Conservation (phyloP, 1,139 yeast genomes). For the Kodamaea suecica region DNA sequence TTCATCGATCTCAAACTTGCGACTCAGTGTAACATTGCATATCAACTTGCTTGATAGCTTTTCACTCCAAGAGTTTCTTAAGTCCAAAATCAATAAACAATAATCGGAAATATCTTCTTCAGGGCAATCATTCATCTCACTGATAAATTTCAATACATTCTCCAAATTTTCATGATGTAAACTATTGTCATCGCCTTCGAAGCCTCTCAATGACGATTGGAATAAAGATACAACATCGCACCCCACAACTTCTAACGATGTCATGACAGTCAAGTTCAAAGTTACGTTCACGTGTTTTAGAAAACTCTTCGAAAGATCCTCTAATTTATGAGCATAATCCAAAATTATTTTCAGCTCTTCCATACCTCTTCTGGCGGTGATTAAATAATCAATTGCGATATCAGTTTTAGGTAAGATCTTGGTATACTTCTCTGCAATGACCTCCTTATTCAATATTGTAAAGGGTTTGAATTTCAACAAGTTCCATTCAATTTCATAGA, state of each 20-base stretch:
- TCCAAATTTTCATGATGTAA: constrained; percentile 19
- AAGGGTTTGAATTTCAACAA: constrained; percentile 60
- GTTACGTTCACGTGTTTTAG: constrained; percentile 62
- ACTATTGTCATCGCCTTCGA: constrained; percentile 17
- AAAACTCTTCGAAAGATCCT: constrained; percentile 31
- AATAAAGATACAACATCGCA: constrained; percentile 64
- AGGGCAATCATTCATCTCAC: constrained; percentile 16
- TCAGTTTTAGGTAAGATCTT: constrained; percentile 34
- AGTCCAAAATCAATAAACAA: constrained; percentile 63
- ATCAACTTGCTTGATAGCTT: constrained; percentile 24
- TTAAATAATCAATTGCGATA: constrained; percentile 51
- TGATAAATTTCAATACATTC: constrained; percentile 20
- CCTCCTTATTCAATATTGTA: constrained; percentile 38
- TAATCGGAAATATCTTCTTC: constrained; percentile 44
- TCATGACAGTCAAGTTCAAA: constrained; percentile 61
- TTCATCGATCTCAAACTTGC: constrained; percentile 22
- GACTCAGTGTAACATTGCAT: constrained; percentile 16
- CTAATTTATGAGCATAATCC: constrained; percentile 57
- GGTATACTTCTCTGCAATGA: constrained; percentile 30
- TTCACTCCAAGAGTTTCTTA: constrained; percentile 68
- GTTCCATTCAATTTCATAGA: constrained; percentile 74
- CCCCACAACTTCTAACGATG: constrained; percentile 71
- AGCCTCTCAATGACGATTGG: constrained; percentile 24
- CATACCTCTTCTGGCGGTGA: constrained; percentile 73
- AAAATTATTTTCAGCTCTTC: constrained; percentile 61